phyloP scores from a whole-genome alignment of 2,329 filamentous ascomycete genomes.

The Ophiocordyceps polyrhachis-furcata region DNA sequence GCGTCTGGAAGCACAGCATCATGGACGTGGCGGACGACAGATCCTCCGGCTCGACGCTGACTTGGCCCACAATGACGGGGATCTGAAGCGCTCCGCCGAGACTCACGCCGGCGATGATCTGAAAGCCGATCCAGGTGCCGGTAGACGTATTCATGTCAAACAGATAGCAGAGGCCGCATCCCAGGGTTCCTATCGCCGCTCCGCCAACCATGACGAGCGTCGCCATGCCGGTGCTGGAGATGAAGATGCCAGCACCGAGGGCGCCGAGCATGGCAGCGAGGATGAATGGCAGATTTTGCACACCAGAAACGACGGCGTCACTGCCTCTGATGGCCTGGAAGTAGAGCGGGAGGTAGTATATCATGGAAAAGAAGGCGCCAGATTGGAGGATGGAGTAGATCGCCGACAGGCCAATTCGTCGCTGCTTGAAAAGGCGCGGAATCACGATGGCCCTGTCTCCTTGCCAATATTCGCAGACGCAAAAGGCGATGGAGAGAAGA shows the following conservation, averaged over 20 bases:
- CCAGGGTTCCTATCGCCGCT: not conserved
- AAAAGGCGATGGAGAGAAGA: conserved; percentile 16
- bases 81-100: conserved; percentile 21
- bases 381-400: conserved; percentile 18
- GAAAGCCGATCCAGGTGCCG: conserved; percentile 25
- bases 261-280: not conserved
- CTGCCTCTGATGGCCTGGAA: conserved; percentile 22
- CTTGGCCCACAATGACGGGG: conserved; percentile 24
- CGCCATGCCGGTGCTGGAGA: not conserved
- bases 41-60: conserved; percentile 9
- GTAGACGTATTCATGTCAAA: conserved; percentile 12
- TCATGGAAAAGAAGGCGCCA: conserved; percentile 23
- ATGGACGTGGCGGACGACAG: conserved; percentile 2
- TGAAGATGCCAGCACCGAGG: not conserved
- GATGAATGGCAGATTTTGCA: conserved; percentile 27
- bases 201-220: conserved; percentile 1
- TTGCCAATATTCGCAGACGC: conserved; percentile 18
- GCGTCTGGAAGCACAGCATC: conserved; percentile 17
- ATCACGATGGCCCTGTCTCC: conserved; percentile 27
- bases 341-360: conserved; percentile 30
- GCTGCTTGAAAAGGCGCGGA: conserved; percentile 11
- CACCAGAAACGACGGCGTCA: conserved; percentile 19
- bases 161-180: conserved; percentile 15
- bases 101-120: conserved; percentile 23
- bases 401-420: conserved; percentile 9